These are phyloP conservation scores for Setomelanomma holmii DNA, from an alignment of 2,329 filamentous ascomycete genomes.

Conservation along the genomic window DNA sequence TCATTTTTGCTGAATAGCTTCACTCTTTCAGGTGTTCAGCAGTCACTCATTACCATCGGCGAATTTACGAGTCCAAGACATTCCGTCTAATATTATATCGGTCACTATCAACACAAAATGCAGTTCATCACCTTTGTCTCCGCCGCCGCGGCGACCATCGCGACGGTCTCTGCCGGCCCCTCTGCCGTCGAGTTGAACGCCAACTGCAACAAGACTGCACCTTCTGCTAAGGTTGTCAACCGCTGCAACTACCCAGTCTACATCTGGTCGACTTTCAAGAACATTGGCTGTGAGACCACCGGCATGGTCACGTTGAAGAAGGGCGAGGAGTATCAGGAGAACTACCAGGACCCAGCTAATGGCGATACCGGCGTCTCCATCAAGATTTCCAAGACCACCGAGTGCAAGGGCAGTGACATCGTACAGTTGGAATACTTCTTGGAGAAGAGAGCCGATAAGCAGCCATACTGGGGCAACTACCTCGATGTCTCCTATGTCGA, in stretches of 20 bases:
- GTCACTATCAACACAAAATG: constrained; percentile 36
- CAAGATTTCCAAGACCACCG: constrained; percentile 46
- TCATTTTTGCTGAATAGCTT: constrained; percentile 50
- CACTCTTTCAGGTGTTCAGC: constrained; percentile 51
- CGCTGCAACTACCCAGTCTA: constrained; percentile 47
- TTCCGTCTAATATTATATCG: constrained; percentile 14
- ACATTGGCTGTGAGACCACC: constrained; percentile 30
- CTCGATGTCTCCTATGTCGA: constrained; percentile 51
- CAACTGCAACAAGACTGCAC: constrained; percentile 18
- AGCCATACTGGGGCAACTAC: constrained; percentile 33
- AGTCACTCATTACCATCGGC: constrained; percentile 41
- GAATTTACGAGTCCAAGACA: constrained; percentile 28
- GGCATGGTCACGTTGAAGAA: constrained; percentile 33
- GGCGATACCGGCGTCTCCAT: constrained; percentile 52
- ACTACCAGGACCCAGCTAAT: constrained; percentile 28
- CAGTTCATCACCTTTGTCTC: constrained; percentile 41
- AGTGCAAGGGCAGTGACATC: constrained; percentile 39
- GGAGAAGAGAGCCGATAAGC: constrained; percentile 9
- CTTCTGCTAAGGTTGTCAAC: constrained; percentile 45
- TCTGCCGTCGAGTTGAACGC: constrained; percentile 20
- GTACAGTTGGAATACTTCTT: constrained; percentile 50
- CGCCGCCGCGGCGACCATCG: constrained; percentile 39
- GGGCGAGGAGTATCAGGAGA: constrained; percentile 43
- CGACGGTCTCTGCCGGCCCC: constrained; percentile 29
- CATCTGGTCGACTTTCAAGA: constrained; percentile 48